Evolutionary conservation across 495 filamentous ascomycete species (phyloP).

Genomic region (Talaromyces trachyspermus): DNA sequence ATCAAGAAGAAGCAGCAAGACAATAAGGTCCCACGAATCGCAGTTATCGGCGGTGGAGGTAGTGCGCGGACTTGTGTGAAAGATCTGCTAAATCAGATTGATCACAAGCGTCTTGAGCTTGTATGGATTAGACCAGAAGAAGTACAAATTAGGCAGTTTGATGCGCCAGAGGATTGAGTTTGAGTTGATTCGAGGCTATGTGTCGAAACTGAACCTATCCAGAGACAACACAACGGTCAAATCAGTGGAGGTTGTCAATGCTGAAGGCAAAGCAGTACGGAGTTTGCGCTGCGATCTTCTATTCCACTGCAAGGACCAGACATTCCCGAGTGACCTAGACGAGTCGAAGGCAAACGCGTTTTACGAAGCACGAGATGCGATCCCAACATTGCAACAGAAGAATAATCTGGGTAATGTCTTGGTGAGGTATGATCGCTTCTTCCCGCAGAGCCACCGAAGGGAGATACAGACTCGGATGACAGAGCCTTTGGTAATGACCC

Average conservation of each 20-base stretch:
- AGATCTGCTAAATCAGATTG: neutral
- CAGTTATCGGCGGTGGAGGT: neutral
- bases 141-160: neutral
- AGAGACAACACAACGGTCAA: too few relatives aligned
- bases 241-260: too few relatives aligned
- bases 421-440: neutral
- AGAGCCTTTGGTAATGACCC: neutral
- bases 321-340: too few relatives aligned
- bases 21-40: neutral
- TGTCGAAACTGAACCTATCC: neutral
- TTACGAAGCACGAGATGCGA: too few relatives aligned
- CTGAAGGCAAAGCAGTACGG: too few relatives aligned
- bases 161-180: neutral
- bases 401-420: neutral
- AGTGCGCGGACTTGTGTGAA: neutral
- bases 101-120: neutral
- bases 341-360: too few relatives aligned
- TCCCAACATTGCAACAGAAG: too few relatives aligned
- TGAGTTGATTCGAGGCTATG: neutral
- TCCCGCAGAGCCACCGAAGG: neutral
- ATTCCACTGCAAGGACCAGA: too few relatives aligned
- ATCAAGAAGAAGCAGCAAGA: neutral
- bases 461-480: neutral
- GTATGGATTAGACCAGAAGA: neutral
- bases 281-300: too few relatives aligned